Evolutionary conservation across 2,329 filamentous ascomycete species (phyloP).

Genomic region (Xylariaceae sp.): DNA sequence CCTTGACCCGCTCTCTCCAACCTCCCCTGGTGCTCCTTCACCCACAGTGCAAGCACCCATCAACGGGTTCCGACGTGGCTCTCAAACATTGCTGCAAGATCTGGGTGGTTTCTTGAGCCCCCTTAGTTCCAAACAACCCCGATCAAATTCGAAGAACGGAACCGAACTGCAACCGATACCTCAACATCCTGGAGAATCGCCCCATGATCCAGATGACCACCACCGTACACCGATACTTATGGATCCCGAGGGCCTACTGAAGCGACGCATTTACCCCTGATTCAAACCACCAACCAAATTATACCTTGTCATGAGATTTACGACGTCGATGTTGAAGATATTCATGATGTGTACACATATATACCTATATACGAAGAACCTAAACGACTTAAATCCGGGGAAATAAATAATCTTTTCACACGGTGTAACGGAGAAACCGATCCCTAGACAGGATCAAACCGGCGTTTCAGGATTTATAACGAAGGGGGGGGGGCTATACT

Average conservation of each 20-base stretch:
- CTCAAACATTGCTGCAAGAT: constrained; percentile 61
- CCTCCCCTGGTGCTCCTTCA: constrained; percentile 39
- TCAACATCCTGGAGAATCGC: constrained; percentile 43
- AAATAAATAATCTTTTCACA: constrained; percentile 14
- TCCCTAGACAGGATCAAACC: constrained; percentile 3
- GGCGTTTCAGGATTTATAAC: constrained; percentile 16
- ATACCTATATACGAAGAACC: constrained; percentile 20
- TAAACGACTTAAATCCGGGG: constrained; percentile 8
- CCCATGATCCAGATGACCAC: constrained; percentile 36
- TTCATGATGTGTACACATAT: constrained; percentile 28
- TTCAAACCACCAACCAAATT: neutral
- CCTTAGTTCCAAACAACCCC: constrained; percentile 36
- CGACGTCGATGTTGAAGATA: constrained; percentile 25
- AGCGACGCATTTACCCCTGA: constrained; percentile 13
- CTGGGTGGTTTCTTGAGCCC: constrained; percentile 57
- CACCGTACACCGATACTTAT: constrained; percentile 39
- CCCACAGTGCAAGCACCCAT: constrained; percentile 49
- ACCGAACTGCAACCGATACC: constrained; percentile 53
- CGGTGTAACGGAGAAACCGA: neutral
- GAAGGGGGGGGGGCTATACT: constrained; percentile 1
- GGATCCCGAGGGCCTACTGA: constrained; percentile 46
- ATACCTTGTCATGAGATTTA: constrained; percentile 28
- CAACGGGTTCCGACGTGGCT: constrained; percentile 55
- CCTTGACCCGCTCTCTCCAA: constrained; percentile 42
- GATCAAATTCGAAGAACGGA: constrained; percentile 38